These are phyloP conservation scores for Apiotrichum gamsii DNA, from an alignment of 1,284 basidiomycete genomes.

Conservation along the genomic window DNA sequence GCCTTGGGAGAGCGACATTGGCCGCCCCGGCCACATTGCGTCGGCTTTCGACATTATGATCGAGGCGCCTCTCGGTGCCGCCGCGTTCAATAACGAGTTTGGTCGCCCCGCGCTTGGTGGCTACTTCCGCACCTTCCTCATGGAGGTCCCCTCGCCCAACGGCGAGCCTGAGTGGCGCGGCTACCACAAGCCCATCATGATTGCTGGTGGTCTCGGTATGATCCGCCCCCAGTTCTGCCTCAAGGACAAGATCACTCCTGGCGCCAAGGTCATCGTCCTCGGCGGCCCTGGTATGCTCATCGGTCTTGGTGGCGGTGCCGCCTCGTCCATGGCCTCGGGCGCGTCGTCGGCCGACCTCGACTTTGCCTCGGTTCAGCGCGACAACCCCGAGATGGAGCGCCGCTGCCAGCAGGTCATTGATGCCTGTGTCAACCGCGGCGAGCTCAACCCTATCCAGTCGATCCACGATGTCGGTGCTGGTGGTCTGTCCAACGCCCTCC, in stretches of 20 bases:
- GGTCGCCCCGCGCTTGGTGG: conserved; percentile 80
- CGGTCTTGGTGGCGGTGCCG: conserved; percentile 92
- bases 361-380: conserved; percentile 94
- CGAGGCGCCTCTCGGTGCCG: conserved; percentile 88
- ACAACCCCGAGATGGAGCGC: conserved; percentile 98
- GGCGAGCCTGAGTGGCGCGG: conserved; percentile 60
- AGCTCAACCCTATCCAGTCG: conserved; percentile 76
- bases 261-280: conserved; percentile 85
- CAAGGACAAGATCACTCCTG: conserved; percentile 67
- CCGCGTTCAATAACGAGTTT: conserved; percentile 98
- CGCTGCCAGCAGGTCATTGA: conserved; percentile 97
- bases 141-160: conserved; percentile 58
- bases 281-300: conserved; percentile 96
- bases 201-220: conserved; percentile 92
- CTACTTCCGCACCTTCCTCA: conserved; percentile 76
- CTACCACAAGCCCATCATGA: conserved; percentile 99
- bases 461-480: conserved; percentile 99
- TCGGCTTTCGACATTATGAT: conserved; percentile 95
- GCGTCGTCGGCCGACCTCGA: conserved; percentile 85
- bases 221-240: conserved; percentile 73
- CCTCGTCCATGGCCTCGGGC: conserved; percentile 84
- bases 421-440: conserved; percentile 64
- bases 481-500: conserved; percentile 91
- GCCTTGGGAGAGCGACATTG: conserved; percentile 84
- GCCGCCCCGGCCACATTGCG: conserved; percentile 84